These are phyloP conservation scores for Dentipellis fragilis DNA, from an alignment of 768 basidiomycete species.

Conservation along the genomic window DNA sequence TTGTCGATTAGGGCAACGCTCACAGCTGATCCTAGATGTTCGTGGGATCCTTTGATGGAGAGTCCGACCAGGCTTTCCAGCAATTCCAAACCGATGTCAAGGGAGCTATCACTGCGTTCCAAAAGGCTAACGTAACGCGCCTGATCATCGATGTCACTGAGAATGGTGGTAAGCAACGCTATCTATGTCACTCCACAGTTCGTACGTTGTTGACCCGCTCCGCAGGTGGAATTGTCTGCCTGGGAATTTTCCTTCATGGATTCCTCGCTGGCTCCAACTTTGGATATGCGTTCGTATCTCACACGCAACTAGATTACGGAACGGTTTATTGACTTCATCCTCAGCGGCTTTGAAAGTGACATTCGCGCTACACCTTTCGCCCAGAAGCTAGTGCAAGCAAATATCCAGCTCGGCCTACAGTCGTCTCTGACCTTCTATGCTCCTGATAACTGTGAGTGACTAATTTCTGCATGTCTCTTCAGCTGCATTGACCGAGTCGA, in stretches of 20 bases:
- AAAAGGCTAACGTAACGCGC: slow-evolving; percentile 36
- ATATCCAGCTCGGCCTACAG: slow-evolving; percentile 35
- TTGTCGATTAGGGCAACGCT: neutral
- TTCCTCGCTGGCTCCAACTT: slow-evolving; percentile 41
- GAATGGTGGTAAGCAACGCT: slow-evolving; percentile 40
- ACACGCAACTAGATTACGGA: neutral
- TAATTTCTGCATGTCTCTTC: neutral
- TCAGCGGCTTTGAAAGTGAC: slow-evolving; percentile 48
- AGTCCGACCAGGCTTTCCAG: slow-evolving; percentile 36
- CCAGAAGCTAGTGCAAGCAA: slow-evolving; percentile 44
- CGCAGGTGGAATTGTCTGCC: slow-evolving; percentile 47
- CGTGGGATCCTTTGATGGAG: slow-evolving; percentile 44
- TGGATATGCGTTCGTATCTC: slow-evolving; percentile 37
- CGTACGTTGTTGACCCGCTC: neutral
- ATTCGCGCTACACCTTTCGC: slow-evolving; percentile 47
- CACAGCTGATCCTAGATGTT: slow-evolving; percentile 34
- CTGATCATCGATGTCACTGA: slow-evolving; percentile 51
- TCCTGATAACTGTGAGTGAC: slow-evolving; percentile 40
- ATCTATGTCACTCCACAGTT: no score
- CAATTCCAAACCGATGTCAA: slow-evolving; percentile 43
- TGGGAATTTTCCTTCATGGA: slow-evolving; percentile 50
- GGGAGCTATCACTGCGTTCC: slow-evolving; percentile 34
- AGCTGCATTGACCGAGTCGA: neutral
- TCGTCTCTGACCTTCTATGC: slow-evolving; percentile 32
- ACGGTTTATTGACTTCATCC: neutral